Conservation (phyloP, 192 early-diverging fungal genomes). For the Coemansia sp. region DNA sequence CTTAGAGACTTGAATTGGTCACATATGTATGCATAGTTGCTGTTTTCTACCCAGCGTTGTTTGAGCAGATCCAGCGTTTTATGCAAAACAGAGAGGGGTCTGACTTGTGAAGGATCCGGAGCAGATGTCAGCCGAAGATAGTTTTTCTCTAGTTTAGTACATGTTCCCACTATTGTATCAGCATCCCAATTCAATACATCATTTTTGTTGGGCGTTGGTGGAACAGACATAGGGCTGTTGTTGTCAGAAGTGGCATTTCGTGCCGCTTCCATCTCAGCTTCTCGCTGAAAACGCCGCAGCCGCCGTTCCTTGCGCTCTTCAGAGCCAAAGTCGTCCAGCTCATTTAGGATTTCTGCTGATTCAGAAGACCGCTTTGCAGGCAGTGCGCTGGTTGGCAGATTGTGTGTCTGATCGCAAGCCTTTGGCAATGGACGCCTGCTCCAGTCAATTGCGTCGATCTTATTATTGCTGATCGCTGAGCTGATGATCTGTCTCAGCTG, state of each 20-base stretch:
- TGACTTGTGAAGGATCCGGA: slow-evolving; percentile 91
- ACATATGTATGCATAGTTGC: slow-evolving; percentile 94
- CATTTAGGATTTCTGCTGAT: slow-evolving; percentile 8
- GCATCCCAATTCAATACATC: slow-evolving; percentile 79
- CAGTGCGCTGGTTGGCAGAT: background rate
- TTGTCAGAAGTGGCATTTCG: slow-evolving; percentile 28
- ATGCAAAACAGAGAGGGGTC: slow-evolving; percentile 76
- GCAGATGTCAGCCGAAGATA: slow-evolving; percentile 92
- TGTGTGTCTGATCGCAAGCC: slow-evolving; percentile 26
- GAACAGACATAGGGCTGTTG: slow-evolving; percentile 3
- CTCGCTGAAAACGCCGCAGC: slow-evolving; percentile 40
- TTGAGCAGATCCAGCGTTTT: slow-evolving; percentile 76
- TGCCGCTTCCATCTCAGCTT: slow-evolving; percentile 33
- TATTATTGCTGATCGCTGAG: slow-evolving; percentile 43
- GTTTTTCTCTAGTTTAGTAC: slow-evolving; percentile 80
- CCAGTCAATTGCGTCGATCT: slow-evolving; percentile 43
- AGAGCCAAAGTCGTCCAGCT: slow-evolving; percentile 32
- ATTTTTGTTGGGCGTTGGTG: slow-evolving; percentile 41
- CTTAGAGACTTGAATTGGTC: slow-evolving; percentile 96
- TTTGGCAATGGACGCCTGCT: slow-evolving; percentile 38
- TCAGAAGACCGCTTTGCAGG: slow-evolving; percentile 23
- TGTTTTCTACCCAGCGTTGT: slow-evolving; percentile 76
- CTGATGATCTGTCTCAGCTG: slow-evolving; percentile 52
- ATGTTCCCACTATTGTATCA: slow-evolving; percentile 87
- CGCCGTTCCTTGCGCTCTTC: slow-evolving; percentile 46